Base-by-base conservation (phyloP, 2,329 filamentous ascomycete species). In the Alternaria sp. region DNA sequence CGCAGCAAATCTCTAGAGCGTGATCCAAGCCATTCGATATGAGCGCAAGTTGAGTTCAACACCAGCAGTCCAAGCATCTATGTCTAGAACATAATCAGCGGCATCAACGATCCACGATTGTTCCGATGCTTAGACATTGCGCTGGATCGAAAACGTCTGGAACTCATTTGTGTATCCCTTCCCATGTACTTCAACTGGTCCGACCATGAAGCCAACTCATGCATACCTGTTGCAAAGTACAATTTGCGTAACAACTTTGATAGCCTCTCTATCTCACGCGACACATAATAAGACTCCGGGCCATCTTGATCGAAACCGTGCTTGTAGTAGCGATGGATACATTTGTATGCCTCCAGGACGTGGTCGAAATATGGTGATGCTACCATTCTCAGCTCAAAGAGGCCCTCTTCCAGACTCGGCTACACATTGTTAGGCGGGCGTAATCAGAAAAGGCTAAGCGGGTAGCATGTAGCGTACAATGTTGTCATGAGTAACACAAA, bases 321-420 rank as follows among this genome's bases (percentile, higher is more conserved):
- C 47, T 38, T 38, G 30, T 59, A 69, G 43, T 66, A 59, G n/a
- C 52, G n/a, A 43, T 67, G 65, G 46, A 65, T 63, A 20, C 26
- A 24, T 18, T 59, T 16, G 51, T 42, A 54, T 4, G 44, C 41
- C 11, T 59, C 20, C 3, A 38, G 6, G 6, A 64, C 36, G 7
- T 36, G 16, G 24, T 41, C 36, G 22, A 48, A 34, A 11, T 34
- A 36, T 18, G 44, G 28, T 16, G 59, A 51, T 26, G 49, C 51
- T 16, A 51, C 12, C 39, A 52, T 34, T 7, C 39, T 30, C 32
- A 66, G 51, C 26, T 59, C 30, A 20, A 39, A 24, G 22, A 61
- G 51, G 24, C 51, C 39, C 26, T 49, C 34, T 16, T 46, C 28
- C 16, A 62, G 18, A n/a, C 51, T 54, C 16, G 61, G 63, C 55